Evolutionary conservation across 2,329 filamentous ascomycete species (phyloP).

Genomic region (Aspergillus fructus): DNA sequence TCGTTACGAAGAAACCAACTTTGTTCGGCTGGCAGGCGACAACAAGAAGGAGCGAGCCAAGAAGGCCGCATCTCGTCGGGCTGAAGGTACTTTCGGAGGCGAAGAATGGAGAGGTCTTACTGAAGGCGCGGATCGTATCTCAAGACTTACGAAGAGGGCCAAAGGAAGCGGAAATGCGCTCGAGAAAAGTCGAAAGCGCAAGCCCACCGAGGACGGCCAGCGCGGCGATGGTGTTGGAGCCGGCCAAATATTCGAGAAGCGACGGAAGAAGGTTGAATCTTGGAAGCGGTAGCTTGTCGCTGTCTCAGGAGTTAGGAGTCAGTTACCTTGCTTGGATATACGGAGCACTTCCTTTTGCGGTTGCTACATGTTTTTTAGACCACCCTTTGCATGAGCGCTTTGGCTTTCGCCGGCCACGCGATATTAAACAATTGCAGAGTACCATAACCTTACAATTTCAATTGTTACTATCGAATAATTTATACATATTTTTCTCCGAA

Average conservation of each 20-base stretch:
- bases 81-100: conserved; percentile 70
- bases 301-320: not conserved
- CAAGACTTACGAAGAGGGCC: conserved; percentile 73
- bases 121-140: conserved; percentile 82
- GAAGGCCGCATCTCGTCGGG: conserved; percentile 48
- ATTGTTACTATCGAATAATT: not conserved
- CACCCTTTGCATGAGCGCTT: conserved; percentile 1
- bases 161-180: conserved; percentile 57
- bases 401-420: not conserved
- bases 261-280: conserved; percentile 45
- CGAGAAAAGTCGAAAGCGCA: conserved; percentile 85
- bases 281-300: conserved; percentile 35
- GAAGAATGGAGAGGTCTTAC: conserved; percentile 90
- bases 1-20: conserved; percentile 90
- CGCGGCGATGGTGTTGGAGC: conserved; percentile 64
- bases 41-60: conserved; percentile 82
- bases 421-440: not conserved
- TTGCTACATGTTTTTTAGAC: not conserved
- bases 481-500: not conserved
- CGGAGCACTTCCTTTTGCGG: not conserved
- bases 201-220: conserved; percentile 68
- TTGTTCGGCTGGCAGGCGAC: conserved; percentile 78
- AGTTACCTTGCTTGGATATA: not conserved
- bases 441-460: not conserved
- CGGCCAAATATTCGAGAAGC: conserved; percentile 59